Evolutionary conservation across 2,329 filamentous ascomycete species (phyloP).

Genomic region (Aureobasidium mangrovei): DNA sequence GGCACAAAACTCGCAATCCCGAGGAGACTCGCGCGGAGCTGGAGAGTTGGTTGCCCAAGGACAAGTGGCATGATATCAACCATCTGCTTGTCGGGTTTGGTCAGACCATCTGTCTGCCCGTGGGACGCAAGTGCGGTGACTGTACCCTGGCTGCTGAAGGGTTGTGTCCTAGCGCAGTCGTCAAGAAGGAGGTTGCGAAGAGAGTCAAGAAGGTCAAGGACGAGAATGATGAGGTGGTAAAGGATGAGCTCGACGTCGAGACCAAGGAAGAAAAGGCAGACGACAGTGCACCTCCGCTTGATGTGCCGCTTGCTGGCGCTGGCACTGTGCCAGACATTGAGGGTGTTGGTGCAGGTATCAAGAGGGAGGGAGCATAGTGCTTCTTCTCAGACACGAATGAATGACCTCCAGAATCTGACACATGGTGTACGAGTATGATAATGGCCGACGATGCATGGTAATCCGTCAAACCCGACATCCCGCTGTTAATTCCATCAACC

Average conservation of each 20-base stretch:
- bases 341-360: slow-evolving; percentile 17
- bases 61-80: slow-evolving; percentile 90
- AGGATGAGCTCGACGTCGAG: slow-evolving; percentile 20
- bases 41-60: slow-evolving; percentile 72
- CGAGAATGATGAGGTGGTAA: slow-evolving; percentile 28
- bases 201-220: slow-evolving; percentile 36
- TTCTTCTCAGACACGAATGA: neutral
- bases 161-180: slow-evolving; percentile 54
- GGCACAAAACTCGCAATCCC: slow-evolving; percentile 72
- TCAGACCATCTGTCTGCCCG: slow-evolving; percentile 75
- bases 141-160: slow-evolving; percentile 71
- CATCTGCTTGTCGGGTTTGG: slow-evolving; percentile 79
- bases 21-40: slow-evolving; percentile 72
- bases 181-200: slow-evolving; percentile 42
- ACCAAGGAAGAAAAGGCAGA: slow-evolving; percentile 22
- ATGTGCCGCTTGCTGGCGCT: slow-evolving; percentile 15
- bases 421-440: neutral
- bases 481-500: too few relatives aligned
- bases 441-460: neutral
- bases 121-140: slow-evolving; percentile 72
- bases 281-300: slow-evolving; percentile 22
- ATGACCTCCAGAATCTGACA: neutral
- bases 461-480: too few relatives aligned
- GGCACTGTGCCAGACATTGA: slow-evolving; percentile 21
- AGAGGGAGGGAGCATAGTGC: neutral